Conservation (phyloP, 176 grass and related monocot species). For the Themeda triandra region DNA sequence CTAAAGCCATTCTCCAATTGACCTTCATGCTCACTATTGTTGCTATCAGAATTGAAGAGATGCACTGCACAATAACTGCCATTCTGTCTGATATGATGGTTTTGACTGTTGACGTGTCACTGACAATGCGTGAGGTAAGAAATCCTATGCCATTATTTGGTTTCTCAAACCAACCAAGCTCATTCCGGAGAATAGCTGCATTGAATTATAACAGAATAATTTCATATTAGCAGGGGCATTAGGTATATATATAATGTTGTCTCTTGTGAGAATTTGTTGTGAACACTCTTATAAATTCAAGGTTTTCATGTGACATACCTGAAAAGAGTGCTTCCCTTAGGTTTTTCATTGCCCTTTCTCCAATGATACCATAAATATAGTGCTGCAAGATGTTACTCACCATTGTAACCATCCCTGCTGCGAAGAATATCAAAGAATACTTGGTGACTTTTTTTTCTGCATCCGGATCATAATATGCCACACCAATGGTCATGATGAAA, state of each 20-base stretch:
- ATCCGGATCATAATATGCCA: constrained; percentile 48
- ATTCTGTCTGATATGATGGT: constrained; percentile 64
- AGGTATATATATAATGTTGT: neutral
- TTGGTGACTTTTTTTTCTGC: constrained; percentile 41
- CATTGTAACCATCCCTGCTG: constrained; percentile 42
- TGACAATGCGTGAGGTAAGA: constrained; percentile 50
- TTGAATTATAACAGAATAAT: constrained; percentile 16
- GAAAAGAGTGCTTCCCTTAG: constrained; percentile 60
- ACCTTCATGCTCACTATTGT: constrained; percentile 40
- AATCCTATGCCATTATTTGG: constrained; percentile 46
- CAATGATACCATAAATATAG: constrained; percentile 62
- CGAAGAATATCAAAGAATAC: constrained; percentile 50
- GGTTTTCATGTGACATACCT: constrained; percentile 33
- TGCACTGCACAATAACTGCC: constrained; percentile 62
- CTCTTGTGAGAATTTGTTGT: constrained; percentile 5
- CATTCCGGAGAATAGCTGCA: constrained; percentile 56
- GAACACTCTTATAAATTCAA: neutral
- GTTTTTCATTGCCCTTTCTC: constrained; percentile 68
- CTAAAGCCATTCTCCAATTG: constrained; percentile 67
- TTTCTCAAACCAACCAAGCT: constrained; percentile 65
- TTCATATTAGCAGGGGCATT: neutral
- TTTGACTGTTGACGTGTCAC: constrained; percentile 57
- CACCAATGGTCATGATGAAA: constrained; percentile 64
- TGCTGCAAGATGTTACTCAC: constrained; percentile 57
- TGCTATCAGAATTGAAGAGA: constrained; percentile 71